These are phyloP conservation scores for Triticum dicoccoides DNA, from an alignment of 176 grass and related monocot species.

Conservation along the genomic window DNA sequence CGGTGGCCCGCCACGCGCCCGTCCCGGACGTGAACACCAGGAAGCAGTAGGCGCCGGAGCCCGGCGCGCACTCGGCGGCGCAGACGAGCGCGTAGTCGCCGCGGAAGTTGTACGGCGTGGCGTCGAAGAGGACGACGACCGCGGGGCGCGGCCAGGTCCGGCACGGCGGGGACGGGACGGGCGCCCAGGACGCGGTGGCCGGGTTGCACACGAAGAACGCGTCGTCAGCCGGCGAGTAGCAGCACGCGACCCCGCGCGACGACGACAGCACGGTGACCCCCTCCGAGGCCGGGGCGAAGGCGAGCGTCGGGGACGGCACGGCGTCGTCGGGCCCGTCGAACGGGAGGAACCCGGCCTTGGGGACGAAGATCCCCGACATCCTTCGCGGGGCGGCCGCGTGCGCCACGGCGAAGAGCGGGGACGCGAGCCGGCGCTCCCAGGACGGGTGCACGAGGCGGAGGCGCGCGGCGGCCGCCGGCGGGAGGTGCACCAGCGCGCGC, in stretches of 20 bases:
- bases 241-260: constrained; percentile 49
- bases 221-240: constrained; percentile 18
- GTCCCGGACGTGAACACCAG: constrained; percentile 36
- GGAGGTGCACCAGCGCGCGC: constrained; percentile 42
- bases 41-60: constrained; percentile 33
- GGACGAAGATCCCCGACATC: constrained; percentile 33
- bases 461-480: constrained; percentile 24
- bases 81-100: constrained; percentile 53
- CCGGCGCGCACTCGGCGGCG: constrained; percentile 7
- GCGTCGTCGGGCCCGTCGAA: constrained; percentile 30
- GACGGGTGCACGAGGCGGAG: constrained; percentile 40
- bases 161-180: constrained; percentile 39
- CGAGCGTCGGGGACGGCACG: constrained; percentile 29
- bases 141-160: constrained; percentile 33
- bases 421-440: constrained; percentile 23
- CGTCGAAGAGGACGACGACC: constrained; percentile 48
- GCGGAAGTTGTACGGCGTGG: constrained; percentile 39
- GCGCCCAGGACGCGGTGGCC: constrained; percentile 29
- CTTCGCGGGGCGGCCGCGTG: constrained; percentile 34
- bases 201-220: constrained; percentile 52
- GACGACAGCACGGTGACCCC: constrained; percentile 30
- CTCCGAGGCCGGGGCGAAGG: constrained; percentile 30
- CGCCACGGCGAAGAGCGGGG: constrained; percentile 51
- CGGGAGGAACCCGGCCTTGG: neutral
- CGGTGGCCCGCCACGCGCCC: constrained; percentile 40